These are phyloP conservation scores for Saccharomycopsis olivae DNA, from an alignment of 805 yeast species.

Conservation along the genomic window DNA sequence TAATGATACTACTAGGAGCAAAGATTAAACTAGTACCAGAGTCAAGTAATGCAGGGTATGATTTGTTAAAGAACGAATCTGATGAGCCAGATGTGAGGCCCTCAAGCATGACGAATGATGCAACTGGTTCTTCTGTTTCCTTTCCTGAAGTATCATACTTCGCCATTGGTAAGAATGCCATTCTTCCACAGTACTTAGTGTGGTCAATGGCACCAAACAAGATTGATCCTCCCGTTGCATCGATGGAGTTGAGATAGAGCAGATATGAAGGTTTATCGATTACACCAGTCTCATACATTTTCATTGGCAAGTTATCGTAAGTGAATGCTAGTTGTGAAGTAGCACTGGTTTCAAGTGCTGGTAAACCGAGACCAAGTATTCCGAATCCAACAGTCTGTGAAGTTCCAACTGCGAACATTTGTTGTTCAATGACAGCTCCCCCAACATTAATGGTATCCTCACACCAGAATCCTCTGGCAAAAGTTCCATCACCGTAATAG, in stretches of 20 bases:
- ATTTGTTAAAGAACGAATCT: conserved; percentile 18
- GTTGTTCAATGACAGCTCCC: conserved; percentile 8
- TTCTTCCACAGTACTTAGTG: no score
- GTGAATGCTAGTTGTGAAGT: conserved; percentile 37
- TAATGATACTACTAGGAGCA: conserved; percentile 29
- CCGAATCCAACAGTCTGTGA: conserved; percentile 8
- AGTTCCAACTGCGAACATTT: conserved; percentile 13
- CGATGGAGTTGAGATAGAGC: conserved; percentile 32
- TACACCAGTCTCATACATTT: conserved; percentile 30
- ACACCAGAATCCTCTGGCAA: conserved; percentile 39
- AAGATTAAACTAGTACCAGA: conserved; percentile 37
- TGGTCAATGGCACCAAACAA: no score
- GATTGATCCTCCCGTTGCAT: no score
- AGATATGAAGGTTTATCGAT: conserved; percentile 34
- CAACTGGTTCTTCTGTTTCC: no score
- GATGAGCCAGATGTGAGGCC: conserved; percentile 20
- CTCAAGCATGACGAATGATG: conserved; percentile 21
- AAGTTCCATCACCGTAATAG: conserved; percentile 37
- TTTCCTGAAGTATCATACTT: no score
- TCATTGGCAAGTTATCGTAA: conserved; percentile 24
- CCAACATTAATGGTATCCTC: conserved; percentile 16
- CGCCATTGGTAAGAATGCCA: no score
- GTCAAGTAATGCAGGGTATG: conserved; percentile 32
- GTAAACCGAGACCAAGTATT: conserved; percentile 65
- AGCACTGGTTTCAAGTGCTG: conserved; percentile 49